phyloP scores from a whole-genome alignment of 148 eudicot species.

The Rhododendron simsii region DNA sequence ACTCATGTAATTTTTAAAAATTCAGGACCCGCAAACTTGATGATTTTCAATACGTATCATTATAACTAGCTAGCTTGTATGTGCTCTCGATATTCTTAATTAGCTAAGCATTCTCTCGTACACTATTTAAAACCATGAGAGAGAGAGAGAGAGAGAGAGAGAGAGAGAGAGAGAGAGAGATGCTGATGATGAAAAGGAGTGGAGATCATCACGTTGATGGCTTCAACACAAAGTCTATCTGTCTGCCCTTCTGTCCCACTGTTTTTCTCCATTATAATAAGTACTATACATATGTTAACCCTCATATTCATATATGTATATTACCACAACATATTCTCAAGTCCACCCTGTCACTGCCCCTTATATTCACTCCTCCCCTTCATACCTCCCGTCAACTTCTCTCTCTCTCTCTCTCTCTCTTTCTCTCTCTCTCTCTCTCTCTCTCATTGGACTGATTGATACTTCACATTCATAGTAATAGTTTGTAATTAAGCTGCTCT shows the following conservation, averaged over 20 bases:
- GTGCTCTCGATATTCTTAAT: too few relatives aligned
- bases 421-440: not conserved
- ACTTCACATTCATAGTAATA: not conserved
- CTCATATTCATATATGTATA: not conserved
- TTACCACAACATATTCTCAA: not conserved
- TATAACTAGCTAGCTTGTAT: too few relatives aligned
- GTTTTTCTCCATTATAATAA: constrained; percentile 9
- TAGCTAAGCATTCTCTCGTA: not conserved
- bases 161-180: too few relatives aligned
- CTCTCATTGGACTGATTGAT: too few relatives aligned
- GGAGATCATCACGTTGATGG: constrained; percentile 6
- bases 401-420: not conserved
- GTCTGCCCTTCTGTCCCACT: constrained; percentile 32
- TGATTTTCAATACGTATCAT: too few relatives aligned
- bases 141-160: not conserved
- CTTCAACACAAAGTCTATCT: constrained; percentile 28
- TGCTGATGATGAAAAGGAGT: not conserved
- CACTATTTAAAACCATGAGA: not conserved
- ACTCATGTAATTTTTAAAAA: too few relatives aligned
- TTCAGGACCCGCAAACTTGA: too few relatives aligned
- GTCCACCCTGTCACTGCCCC: not conserved
- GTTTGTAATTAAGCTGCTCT: not conserved
- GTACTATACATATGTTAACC: not conserved
- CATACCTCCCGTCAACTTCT: not conserved
- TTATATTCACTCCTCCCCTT: not conserved